These are phyloP conservation scores for Coemansia sp. DNA, from an alignment of 192 early-diverging fungal genomes.

Conservation along the genomic window DNA sequence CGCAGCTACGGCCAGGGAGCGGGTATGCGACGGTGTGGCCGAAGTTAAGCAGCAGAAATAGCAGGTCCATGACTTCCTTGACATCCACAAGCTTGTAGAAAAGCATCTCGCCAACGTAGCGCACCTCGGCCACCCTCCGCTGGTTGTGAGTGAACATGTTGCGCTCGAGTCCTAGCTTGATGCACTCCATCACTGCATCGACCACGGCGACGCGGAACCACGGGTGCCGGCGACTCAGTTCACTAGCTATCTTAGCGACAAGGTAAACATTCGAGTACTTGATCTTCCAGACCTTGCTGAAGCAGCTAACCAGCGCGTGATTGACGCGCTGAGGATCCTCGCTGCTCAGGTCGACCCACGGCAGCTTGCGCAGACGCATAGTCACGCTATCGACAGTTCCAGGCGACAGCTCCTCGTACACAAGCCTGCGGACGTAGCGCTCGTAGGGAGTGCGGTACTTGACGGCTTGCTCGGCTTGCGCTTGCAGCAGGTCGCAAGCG, in stretches of 20 bases:
- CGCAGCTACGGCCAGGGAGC: conserved; percentile 58
- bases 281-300: conserved; percentile 93
- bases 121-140: conserved; percentile 75
- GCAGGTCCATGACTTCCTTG: conserved; percentile 76
- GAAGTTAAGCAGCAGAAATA: conserved; percentile 81
- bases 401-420: conserved; percentile 83
- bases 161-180: conserved; percentile 88
- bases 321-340: conserved; percentile 49
- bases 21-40: conserved; percentile 77
- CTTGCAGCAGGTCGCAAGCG: conserved; percentile 84
- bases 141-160: conserved; percentile 96
- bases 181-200: conserved; percentile 82
- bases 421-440: conserved; percentile 84
- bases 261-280: conserved; percentile 86
- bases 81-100: conserved; percentile 87
- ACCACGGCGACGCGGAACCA: conserved; percentile 89
- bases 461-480: conserved; percentile 52
- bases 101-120: conserved; percentile 93
- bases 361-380: conserved; percentile 76
- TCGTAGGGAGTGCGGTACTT: conserved; percentile 85
- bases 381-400: conserved; percentile 70
- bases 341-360: conserved; percentile 72
- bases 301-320: conserved; percentile 70
- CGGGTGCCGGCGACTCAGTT: conserved; percentile 80
- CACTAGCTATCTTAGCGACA: conserved; percentile 78